Percentiles rank a stretch among this genome's conserved stretches.
These are phyloP conservation scores for Xylaria sp. DNA, from an alignment of 2,329 filamentous ascomycete genomes.

Conservation along the genomic window DNA sequence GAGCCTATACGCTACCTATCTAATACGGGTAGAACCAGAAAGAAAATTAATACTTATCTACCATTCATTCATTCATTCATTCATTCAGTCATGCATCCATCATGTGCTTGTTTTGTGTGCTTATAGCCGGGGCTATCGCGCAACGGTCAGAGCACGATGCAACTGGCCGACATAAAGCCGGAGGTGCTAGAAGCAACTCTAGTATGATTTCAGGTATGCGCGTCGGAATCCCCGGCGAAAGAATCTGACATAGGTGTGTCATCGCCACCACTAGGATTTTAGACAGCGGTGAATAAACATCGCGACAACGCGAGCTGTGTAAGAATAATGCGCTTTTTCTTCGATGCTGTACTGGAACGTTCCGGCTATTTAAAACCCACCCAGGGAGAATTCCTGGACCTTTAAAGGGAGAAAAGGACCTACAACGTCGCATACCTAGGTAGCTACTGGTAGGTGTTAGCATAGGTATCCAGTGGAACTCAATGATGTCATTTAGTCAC, in stretches of 20 bases:
- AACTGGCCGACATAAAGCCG: conserved; percentile 29
- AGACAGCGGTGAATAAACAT: too few relatives aligned
- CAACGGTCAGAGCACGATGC: conserved; percentile 2
- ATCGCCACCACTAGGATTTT: background rate
- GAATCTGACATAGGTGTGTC: background rate
- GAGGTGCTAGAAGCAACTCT: conserved; percentile 4
- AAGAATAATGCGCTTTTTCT: background rate
- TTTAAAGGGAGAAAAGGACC: background rate
- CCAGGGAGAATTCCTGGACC: background rate
- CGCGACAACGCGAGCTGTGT: too few relatives aligned
- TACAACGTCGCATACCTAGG: background rate
- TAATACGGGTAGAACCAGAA: background rate
- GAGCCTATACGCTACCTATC: background rate
- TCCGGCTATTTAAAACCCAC: background rate
- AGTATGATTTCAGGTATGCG: background rate
- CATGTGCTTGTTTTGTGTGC: background rate
- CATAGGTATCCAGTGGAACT: conserved; percentile 7
- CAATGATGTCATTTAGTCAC: conserved; percentile 30
- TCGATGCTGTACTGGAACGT: too few relatives aligned
- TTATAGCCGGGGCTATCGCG: conserved; percentile 1
- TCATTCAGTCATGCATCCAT: background rate
- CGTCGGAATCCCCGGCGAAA: conserved; percentile 22
- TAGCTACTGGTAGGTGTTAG: background rate
- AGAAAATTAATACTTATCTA: background rate
- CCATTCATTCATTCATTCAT: conserved; percentile 3